Conservation (phyloP, 2,329 filamentous ascomycete genomes). For the Plectosphaerella sp. region DNA sequence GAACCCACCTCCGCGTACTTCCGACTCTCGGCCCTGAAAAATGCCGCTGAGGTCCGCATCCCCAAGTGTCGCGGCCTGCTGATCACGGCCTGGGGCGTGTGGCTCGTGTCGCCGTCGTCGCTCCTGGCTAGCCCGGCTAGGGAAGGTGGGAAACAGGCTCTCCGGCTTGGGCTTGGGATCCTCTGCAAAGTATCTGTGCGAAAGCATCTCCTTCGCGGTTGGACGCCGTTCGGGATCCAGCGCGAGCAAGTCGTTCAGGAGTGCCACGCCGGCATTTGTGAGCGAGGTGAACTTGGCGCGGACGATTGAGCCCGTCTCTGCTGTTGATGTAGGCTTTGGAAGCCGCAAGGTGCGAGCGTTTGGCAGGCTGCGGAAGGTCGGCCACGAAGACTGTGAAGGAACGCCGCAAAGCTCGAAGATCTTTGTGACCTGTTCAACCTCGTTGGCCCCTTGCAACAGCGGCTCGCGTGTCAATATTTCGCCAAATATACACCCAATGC, state of each 20-base stretch:
- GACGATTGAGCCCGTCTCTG: constrained; percentile 47
- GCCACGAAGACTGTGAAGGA: constrained; percentile 80
- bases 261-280: constrained; percentile 65
- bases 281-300: constrained; percentile 78
- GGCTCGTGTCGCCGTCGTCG: constrained; percentile 68
- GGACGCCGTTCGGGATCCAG: constrained; percentile 72
- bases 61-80: constrained; percentile 52
- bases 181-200: constrained; percentile 81
- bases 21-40: constrained; percentile 61
- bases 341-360: constrained; percentile 79
- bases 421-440: constrained; percentile 82
- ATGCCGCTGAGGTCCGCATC: constrained; percentile 66
- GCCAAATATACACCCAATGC: constrained; percentile 90
- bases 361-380: constrained; percentile 78
- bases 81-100: constrained; percentile 76
- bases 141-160: constrained; percentile 95
- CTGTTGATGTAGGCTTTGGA: constrained; percentile 38
- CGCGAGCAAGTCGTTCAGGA: constrained; percentile 67
- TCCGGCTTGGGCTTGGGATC: constrained; percentile 86
- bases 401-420: constrained; percentile 90
- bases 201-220: constrained; percentile 67
- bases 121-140: constrained; percentile 91
- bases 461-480: constrained; percentile 83
- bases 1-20: constrained; percentile 63
- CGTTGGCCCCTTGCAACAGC: constrained; percentile 81